Base-by-base conservation (phyloP, 2,329 filamentous ascomycete genomes). In the Hymenoscyphus infarciens region DNA sequence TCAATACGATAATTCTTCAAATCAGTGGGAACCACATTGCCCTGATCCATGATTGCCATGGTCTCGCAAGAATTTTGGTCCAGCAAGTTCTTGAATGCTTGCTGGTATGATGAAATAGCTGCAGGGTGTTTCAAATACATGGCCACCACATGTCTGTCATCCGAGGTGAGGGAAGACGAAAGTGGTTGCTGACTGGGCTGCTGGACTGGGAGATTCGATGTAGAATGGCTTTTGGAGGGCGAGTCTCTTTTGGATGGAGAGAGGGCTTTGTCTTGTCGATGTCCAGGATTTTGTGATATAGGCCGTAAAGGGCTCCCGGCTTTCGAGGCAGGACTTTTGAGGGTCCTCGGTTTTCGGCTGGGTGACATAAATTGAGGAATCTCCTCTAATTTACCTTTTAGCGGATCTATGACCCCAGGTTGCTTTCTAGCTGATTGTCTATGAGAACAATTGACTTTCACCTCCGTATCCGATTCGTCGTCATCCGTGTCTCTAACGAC, bases 401-500 rank as follows among this genome's bases (percentile, higher is more conserved):
- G 62, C 38, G 42, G 62, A 29, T 63, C 58, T 22, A 63, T 53
- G 16, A 62, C 57, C 15, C 57, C 52, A 27, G 69, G 64, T 35
- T 42, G 64, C 11, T 66, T 67, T 55, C 67, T 70, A n/a, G 63
- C 42, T 22, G 60, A 16, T 4, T 57, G n/a, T 5, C 39, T 57
- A 39, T 67, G 66, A 19, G 67, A 69, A 45, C 49, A 67, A 27
- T 53, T 68, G 2, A 61, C 61, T 35, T 31, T 60, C 31, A 57
- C 61, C 19, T 70, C 67, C 6, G 64, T 57, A 25, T 68, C 64
- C 4, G 66, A 69, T 5, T 71, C 69, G 11, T 75, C 73, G 33
- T 72, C 72, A 33, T 74, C 73, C 8, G 73, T 74, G 64, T 75
- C 72, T 58, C 69, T 61, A 45, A 75, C 69, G 16, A 67, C 63